phyloP scores from a whole-genome alignment of 2,329 filamentous ascomycete species.

The Neonectria neomacrospora region DNA sequence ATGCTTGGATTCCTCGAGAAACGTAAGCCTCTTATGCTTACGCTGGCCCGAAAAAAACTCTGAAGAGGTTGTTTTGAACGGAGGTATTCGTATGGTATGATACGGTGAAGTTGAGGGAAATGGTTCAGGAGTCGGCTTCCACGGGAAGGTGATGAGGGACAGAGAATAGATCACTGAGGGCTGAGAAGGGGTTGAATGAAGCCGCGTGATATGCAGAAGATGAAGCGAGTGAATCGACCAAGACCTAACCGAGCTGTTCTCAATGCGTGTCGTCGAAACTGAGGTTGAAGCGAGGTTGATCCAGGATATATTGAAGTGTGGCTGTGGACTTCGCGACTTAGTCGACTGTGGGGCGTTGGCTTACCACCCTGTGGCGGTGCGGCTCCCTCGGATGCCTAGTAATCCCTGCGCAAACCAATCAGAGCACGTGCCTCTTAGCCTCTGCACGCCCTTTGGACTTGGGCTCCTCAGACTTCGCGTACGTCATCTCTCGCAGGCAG shows the following conservation, averaged over 20 bases:
- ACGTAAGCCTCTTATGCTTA: neutral
- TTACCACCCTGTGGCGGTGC: conserved; percentile 17
- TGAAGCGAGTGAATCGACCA: neutral
- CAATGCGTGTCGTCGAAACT: conserved; percentile 23
- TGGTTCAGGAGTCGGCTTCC: neutral
- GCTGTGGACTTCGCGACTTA: conserved; percentile 34
- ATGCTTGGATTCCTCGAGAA: too few species aligned
- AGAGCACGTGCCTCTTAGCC: conserved; percentile 28
- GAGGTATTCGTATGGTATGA: conserved; percentile 4
- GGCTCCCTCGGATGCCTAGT: conserved; percentile 12
- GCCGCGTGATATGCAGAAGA: neutral
- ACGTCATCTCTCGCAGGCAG: conserved; percentile 22
- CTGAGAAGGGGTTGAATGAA: neutral
- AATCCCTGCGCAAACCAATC: conserved; percentile 25
- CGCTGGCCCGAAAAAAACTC: neutral
- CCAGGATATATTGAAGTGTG: conserved; percentile 30
- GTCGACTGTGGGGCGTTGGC: neutral
- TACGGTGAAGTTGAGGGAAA: neutral
- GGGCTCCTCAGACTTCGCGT: conserved; percentile 11
- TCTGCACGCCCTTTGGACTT: conserved; percentile 10
- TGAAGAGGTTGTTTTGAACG: neutral
- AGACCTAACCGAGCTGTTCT: neutral
- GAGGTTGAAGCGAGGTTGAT: conserved; percentile 38
- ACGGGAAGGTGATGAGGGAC: neutral
- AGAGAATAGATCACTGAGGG: neutral